Base-by-base conservation (phyloP, 352 stramenopile species). In the Globisporangium splendens region DNA sequence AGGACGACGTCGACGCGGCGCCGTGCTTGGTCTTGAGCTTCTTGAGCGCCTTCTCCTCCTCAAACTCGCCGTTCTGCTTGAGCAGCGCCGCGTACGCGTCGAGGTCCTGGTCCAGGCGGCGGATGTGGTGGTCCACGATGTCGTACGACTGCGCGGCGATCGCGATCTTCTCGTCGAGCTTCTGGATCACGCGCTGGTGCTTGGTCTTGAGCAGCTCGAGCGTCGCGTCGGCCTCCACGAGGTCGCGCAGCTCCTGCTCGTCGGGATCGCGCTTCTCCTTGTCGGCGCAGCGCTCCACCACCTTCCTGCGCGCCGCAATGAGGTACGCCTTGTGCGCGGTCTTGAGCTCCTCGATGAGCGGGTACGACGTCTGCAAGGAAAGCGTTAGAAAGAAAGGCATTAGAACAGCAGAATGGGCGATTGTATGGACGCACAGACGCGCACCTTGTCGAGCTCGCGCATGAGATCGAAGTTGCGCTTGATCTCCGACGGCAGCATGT, bases 401-500 rank as follows among this genome's bases (percentile, higher is more conserved):
- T 44, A 44, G 13, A n/a, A 18, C 39, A 53, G 48, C 24, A 31
- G 20, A 44, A 18, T 18, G 15, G 2, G 18, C 14, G 35, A 1
- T 10, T 13, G 39, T 44, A 12, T 10, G 13, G 39, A n/a, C 24
- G 17, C 5, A 11, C 24, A 56, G 12, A 17, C 8, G 48, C 52
- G 44, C 42, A 91, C 85, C 80, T 93, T 91, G 69, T 95, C 85
- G 12, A 95, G 69, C 68, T 95, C 85, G 18, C 85, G 81, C 81
- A 95, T 93, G 54, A 95, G 81, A 50, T 95, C 85, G 56, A 95
- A 95, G 73, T 95, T 95, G 62, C 85, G 83, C 72, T 95, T 95
- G 66, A 95, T 78, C 75, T 95, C 85, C 46, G 85, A 91, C 64
- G 85, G 85, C 46, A 95, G 80, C 81, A 93, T 87, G 71, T 93